Base-by-base conservation (phyloP, 306 rosid species). In the Comarum palustre region DNA sequence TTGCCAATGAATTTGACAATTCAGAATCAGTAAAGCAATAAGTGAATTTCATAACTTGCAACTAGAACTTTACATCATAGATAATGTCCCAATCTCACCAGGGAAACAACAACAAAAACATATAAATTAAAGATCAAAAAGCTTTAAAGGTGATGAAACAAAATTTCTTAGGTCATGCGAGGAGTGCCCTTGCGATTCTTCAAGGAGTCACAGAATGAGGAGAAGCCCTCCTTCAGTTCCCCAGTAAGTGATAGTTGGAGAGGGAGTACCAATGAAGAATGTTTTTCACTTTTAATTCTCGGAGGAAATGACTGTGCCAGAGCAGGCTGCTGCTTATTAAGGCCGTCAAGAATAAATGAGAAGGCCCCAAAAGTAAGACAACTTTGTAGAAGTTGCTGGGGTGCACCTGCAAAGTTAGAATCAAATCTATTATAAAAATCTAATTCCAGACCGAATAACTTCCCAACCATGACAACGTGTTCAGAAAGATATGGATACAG, bases 301-400 rank as follows among this genome's bases (percentile, higher is more conserved):
- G 77, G 75, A 15, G 88, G 80, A 74, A 87, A 52, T n/a, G 91
- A 83, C 45, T 80, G 83, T n/a, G 99, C 99, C 77, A 94, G 86
- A 64, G 99, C 99, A 14, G 97, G 92, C 81, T 90, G 91, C 88
- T 82, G 89, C 85, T 91, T 94, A 85, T 94, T 94, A 66, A 94
- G 88, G 76, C 97, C 91, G 76, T 94, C 99, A 69, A 90, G 73
- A 20, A 94, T 60, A 54, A 91, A 94, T 27, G 99, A 94, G 75
- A 94, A 94, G 39, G 97, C 97, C 76, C 99, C 97, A 78, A 94
- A 94, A 41, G 97, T 94, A 62, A 94, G 71, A 48, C 99, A 94
- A 77, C 95, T 88, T 88, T 91, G 99, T 68, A 94, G 75, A 75
- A 91, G 97, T 72, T 96, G 90, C 78, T 91, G 99, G 25, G 99